phyloP scores from a whole-genome alignment of 2,329 filamentous ascomycete species.

The Fusarium sp. region DNA sequence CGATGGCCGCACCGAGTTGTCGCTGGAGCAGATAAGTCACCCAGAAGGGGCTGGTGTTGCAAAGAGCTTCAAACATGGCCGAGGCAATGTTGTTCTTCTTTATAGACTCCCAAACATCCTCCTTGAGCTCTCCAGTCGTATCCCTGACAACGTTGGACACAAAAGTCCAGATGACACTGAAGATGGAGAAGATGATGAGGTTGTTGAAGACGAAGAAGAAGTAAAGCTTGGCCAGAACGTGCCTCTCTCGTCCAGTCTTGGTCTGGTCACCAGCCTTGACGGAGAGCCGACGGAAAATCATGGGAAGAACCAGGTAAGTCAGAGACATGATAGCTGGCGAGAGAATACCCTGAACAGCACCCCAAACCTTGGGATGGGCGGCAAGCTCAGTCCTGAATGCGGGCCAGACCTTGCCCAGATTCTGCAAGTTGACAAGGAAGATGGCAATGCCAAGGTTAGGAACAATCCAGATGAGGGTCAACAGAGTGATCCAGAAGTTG shows the following conservation, averaged over 20 bases:
- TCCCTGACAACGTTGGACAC: constrained; percentile 73
- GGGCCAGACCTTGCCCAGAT: constrained; percentile 84
- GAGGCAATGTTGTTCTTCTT: constrained; percentile 71
- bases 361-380: constrained; percentile 77
- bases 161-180: constrained; percentile 84
- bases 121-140: constrained; percentile 61
- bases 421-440: constrained; percentile 87
- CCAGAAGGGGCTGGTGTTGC: constrained; percentile 90
- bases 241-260: constrained; percentile 91
- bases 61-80: constrained; percentile 79
- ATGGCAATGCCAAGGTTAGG: constrained; percentile 96
- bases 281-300: constrained; percentile 89
- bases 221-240: constrained; percentile 91
- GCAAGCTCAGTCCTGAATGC: constrained; percentile 77
- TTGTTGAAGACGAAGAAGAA: constrained; percentile 99
- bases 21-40: constrained; percentile 93
- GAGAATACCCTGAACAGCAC: constrained; percentile 89
- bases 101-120: constrained; percentile 78
- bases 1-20: constrained; percentile 92
- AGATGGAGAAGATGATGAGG: constrained; percentile 91
- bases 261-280: constrained; percentile 88
- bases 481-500: constrained; percentile 82
- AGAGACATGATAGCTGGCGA: constrained; percentile 89
- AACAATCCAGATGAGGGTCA: constrained; percentile 89
- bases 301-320: constrained; percentile 88